These are phyloP conservation scores for Tritrichomonas musculus DNA, from an alignment of 208 protist species.

Conservation along the genomic window DNA sequence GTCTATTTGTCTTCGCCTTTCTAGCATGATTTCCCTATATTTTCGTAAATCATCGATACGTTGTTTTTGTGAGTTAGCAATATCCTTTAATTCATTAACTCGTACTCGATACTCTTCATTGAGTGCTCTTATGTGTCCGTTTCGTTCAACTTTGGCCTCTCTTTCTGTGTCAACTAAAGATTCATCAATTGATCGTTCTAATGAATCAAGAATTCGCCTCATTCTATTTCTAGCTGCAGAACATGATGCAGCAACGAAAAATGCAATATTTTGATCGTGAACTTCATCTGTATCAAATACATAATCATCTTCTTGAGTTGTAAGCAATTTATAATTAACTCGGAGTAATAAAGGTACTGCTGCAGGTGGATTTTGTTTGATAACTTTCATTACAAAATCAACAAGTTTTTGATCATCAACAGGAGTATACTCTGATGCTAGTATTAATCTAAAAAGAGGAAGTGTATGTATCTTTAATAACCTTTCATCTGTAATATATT, in stretches of 20 bases:
- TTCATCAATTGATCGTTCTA: too few relatives aligned
- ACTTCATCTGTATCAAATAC: background rate
- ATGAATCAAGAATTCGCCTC: too few relatives aligned
- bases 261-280: background rate
- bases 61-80: too few relatives aligned
- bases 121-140: too few relatives aligned
- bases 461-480: background rate
- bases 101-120: too few relatives aligned
- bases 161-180: too few relatives aligned
- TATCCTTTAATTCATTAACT: too few relatives aligned
- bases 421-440: background rate
- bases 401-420: background rate
- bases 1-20: too few relatives aligned
- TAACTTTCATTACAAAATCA: background rate
- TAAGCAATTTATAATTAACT: background rate
- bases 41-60: too few relatives aligned
- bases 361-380: background rate
- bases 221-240: background rate
- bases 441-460: background rate
- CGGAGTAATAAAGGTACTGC: background rate
- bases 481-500: background rate
- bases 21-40: too few relatives aligned
- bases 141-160: too few relatives aligned
- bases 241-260: background rate
- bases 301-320: background rate